Conservation (phyloP, 768 basidiomycete species). For the Cystobasidiopsis lactophilus region DNA sequence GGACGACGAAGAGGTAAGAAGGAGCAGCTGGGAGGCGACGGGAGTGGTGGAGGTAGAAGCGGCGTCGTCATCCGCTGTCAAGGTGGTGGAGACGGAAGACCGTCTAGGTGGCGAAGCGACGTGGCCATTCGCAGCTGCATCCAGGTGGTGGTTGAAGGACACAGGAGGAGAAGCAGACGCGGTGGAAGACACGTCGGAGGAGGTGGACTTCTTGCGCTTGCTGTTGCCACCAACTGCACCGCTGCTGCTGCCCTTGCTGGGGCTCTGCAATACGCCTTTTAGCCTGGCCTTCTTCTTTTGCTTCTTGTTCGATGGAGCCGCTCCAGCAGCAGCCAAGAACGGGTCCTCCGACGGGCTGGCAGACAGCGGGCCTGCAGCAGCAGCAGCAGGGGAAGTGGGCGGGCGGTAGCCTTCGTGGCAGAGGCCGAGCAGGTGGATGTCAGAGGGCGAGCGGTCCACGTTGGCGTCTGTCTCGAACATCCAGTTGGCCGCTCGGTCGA, state of each 20-base stretch:
- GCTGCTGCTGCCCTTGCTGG: too few relatives aligned
- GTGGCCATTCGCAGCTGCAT: too few relatives aligned
- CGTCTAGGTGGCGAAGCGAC: too few relatives aligned
- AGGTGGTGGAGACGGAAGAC: not conserved
- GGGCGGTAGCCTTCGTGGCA: constrained; percentile 44
- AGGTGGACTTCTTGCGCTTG: not conserved
- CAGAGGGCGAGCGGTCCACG: constrained; percentile 56
- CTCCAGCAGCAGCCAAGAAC: not conserved
- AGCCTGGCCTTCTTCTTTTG: not conserved
- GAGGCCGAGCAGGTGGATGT: constrained; percentile 77
- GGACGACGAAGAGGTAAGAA: not conserved
- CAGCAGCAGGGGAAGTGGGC: not conserved
- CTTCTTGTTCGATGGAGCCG: not conserved
- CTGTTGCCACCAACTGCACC: too few relatives aligned
- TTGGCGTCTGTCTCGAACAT: constrained; percentile 73
- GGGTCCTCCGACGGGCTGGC: not conserved
- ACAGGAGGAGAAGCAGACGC: not conserved
- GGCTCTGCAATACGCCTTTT: too few relatives aligned
- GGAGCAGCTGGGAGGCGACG: not conserved
- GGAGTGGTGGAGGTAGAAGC: not conserved
- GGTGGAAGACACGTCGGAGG: not conserved
- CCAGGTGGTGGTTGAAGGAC: too few relatives aligned
- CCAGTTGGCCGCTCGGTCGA: constrained; percentile 69
- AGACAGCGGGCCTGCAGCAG: too few relatives aligned
- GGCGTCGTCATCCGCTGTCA: not conserved